phyloP scores from a whole-genome alignment of 139 green algal genomes.

The Diplosphaera chodatii region DNA sequence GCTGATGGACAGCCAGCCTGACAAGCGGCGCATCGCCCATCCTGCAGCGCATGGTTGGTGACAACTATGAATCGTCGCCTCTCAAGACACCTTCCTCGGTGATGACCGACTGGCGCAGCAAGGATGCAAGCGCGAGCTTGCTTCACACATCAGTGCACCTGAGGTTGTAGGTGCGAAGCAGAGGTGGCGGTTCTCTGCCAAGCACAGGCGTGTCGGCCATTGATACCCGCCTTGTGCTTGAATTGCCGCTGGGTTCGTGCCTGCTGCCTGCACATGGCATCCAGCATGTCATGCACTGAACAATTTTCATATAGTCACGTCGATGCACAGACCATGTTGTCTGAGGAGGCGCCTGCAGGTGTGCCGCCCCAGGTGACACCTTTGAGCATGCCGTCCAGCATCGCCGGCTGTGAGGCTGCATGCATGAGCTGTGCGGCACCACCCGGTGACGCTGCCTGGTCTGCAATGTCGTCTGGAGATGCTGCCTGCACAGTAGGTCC shows the following conservation, averaged over 20 bases:
- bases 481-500: neutral
- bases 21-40: conserved; percentile 41
- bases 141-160: too few species aligned
- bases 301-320: too few species aligned
- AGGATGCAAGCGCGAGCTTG: too few species aligned
- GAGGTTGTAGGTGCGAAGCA: neutral
- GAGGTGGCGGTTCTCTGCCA: neutral
- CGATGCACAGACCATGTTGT: too few species aligned
- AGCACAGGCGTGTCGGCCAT: neutral
- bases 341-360: neutral
- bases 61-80: too few species aligned
- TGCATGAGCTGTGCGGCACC: neutral
- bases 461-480: neutral
- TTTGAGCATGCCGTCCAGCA: neutral
- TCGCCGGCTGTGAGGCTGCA: neutral
- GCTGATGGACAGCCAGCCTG: conserved; percentile 52
- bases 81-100: too few species aligned
- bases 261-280: too few species aligned
- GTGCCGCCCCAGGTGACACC: too few species aligned
- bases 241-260: neutral
- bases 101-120: too few species aligned
- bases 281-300: too few species aligned
- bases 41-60: conserved; percentile 1
- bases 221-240: neutral
- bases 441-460: neutral